Evolutionary conservation across 2,329 filamentous ascomycete species (phyloP).

Genomic region (Trichoderma sp.): DNA sequence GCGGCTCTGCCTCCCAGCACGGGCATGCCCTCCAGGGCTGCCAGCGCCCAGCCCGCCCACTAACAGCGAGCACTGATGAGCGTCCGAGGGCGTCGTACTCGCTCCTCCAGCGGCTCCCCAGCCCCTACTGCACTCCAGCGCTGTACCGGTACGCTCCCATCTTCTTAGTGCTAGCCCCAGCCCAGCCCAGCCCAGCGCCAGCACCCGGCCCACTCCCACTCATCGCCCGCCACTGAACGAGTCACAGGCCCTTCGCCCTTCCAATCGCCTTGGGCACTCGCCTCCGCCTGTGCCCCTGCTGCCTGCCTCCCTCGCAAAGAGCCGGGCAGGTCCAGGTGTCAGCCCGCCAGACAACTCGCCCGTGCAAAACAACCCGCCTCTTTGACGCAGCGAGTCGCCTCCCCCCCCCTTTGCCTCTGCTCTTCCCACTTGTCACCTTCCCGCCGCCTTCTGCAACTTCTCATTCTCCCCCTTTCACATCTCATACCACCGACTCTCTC

Average conservation of each 20-base stretch:
- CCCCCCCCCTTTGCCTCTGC: conserved; percentile 26
- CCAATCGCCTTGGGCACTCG: conserved; percentile 18
- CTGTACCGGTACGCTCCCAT: neutral
- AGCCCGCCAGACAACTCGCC: conserved; percentile 30
- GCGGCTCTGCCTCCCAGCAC: neutral
- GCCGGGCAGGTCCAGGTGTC: conserved; percentile 18
- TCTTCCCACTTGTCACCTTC: conserved; percentile 28
- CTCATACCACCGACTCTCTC: conserved; percentile 27
- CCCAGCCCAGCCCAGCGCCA: neutral
- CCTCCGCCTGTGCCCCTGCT: conserved; percentile 28
- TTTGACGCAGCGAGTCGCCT: conserved; percentile 32
- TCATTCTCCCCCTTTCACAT: conserved; percentile 24
- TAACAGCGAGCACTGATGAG: neutral
- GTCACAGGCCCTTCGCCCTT: conserved; percentile 25
- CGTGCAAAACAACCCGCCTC: conserved; percentile 37
- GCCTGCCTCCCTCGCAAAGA: conserved; percentile 7
- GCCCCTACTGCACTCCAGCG: neutral
- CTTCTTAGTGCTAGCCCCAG: neutral
- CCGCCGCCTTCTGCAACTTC: conserved; percentile 15
- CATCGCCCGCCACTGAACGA: conserved; percentile 12
- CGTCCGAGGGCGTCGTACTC: conserved; percentile 4
- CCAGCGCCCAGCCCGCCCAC: neutral
- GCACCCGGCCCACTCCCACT: conserved; percentile 1
- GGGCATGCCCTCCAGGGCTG: no score
- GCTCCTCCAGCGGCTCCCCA: neutral